A percentile compares a stretch with the other conserved stretches of the same genome.
Evolutionary conservation across 2,329 filamentous ascomycete genomes (phyloP).

Genomic region (Paecilomyces sp.): DNA sequence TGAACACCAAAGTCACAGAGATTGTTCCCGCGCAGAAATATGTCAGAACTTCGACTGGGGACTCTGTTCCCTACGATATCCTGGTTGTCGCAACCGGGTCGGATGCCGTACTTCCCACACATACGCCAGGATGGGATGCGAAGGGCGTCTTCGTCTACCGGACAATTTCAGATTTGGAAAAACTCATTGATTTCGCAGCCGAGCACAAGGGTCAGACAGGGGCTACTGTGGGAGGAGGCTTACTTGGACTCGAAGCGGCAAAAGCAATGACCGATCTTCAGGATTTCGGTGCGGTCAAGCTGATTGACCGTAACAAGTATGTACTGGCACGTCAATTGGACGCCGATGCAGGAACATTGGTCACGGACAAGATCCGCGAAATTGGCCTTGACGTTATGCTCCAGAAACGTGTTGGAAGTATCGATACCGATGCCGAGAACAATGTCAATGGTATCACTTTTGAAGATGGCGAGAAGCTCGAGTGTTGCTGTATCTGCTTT

Average conservation of each 20-base stretch:
- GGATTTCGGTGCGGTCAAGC: slow-evolving; percentile 63
- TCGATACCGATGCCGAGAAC: slow-evolving; percentile 61
- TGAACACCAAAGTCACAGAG: slow-evolving; percentile 66
- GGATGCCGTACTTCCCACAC: slow-evolving; percentile 65
- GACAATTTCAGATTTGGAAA: slow-evolving; percentile 73
- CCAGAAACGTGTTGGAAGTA: slow-evolving; percentile 65
- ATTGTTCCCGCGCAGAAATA: slow-evolving; percentile 59
- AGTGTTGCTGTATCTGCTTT: slow-evolving; percentile 78
- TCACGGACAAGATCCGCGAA: slow-evolving; percentile 71
- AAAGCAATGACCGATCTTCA: slow-evolving; percentile 87
- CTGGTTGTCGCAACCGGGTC: slow-evolving; percentile 82
- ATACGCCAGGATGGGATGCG: slow-evolving; percentile 71
- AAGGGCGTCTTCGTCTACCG: slow-evolving; percentile 84
- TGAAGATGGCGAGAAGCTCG: slow-evolving; percentile 70
- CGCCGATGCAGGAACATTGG: slow-evolving; percentile 69
- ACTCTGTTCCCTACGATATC: slow-evolving; percentile 66
- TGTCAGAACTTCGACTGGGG: slow-evolving; percentile 64
- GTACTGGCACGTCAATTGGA: slow-evolving; percentile 78
- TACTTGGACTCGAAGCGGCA: slow-evolving; percentile 80
- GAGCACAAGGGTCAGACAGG: slow-evolving; percentile 61
- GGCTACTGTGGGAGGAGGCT: slow-evolving; percentile 73
- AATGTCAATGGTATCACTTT: slow-evolving; percentile 68
- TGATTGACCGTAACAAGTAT: slow-evolving; percentile 79
- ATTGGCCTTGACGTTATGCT: slow-evolving; percentile 75
- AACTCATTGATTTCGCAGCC: slow-evolving; percentile 66